These are phyloP conservation scores for Pleurotus platypus DNA, from an alignment of 768 basidiomycete species.

Conservation along the genomic window DNA sequence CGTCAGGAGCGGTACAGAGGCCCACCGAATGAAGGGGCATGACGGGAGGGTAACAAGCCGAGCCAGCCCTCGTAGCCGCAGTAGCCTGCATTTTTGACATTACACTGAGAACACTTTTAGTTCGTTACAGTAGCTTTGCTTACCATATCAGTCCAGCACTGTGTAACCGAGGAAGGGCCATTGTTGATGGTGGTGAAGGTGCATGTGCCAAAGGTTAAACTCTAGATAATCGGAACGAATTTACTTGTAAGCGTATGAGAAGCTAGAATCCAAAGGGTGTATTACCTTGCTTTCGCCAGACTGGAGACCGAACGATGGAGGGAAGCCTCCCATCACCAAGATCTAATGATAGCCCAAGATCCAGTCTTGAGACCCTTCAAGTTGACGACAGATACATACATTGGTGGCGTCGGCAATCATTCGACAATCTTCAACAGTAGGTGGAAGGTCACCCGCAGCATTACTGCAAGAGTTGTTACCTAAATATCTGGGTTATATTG, in stretches of 20 bases:
- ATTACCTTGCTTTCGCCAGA: slow-evolving; percentile 2
- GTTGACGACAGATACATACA: too few relatives aligned
- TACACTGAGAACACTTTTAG: neutral
- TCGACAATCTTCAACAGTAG: neutral
- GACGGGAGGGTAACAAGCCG: slow-evolving; percentile 2
- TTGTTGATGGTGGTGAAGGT: slow-evolving; percentile 2
- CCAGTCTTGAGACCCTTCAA: neutral
- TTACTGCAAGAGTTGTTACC: slow-evolving; percentile 3
- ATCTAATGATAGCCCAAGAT: neutral
- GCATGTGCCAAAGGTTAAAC: neutral
- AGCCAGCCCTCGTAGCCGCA: slow-evolving; percentile 4
- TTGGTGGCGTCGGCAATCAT: neutral
- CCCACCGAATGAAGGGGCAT: slow-evolving; percentile 1
- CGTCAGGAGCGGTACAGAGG: neutral
- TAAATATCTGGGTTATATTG: neutral
- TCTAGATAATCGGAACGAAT: neutral
- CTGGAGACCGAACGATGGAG: slow-evolving; percentile 1
- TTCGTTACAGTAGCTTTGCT: neutral
- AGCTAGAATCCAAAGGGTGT: too few relatives aligned
- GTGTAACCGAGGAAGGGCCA: slow-evolving; percentile 1
- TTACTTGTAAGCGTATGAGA: neutral
- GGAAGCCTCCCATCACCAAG: neutral
- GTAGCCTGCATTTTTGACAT: neutral
- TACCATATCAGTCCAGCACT: slow-evolving; percentile 4
- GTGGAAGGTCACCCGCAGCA: neutral